Evolutionary conservation across 1,139 yeast genomes (phyloP).

Genomic region (Sugiyamaella japonica): DNA sequence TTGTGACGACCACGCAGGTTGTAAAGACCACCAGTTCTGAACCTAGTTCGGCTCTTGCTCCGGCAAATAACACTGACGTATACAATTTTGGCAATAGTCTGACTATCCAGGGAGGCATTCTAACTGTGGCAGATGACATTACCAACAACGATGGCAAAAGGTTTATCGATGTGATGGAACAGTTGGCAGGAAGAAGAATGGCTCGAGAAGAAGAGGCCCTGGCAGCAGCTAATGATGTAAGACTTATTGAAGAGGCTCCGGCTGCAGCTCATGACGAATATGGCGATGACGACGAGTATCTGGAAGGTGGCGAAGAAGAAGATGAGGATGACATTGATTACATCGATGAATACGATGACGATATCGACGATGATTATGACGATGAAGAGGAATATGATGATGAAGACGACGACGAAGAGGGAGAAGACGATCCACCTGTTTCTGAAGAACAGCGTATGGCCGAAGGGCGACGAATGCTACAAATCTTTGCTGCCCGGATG

Average conservation of each 20-base stretch:
- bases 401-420: slow-evolving; percentile 35
- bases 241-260: slow-evolving; percentile 38
- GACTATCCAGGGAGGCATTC: slow-evolving; percentile 47
- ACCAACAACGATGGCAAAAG: slow-evolving; percentile 71
- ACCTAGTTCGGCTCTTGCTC: neutral
- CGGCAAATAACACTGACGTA: slow-evolving; percentile 27
- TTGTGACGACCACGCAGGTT: neutral
- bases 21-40: neutral
- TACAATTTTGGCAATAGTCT: slow-evolving; percentile 41
- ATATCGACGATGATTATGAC: slow-evolving; percentile 32
- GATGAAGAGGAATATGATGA: slow-evolving; percentile 32
- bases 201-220: slow-evolving; percentile 50
- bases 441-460: slow-evolving; percentile 67
- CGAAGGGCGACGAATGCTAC: slow-evolving; percentile 75
- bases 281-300: slow-evolving; percentile 36
- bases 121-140: slow-evolving; percentile 75
- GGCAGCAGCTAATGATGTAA: slow-evolving; percentile 40
- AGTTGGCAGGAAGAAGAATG: slow-evolving; percentile 59
- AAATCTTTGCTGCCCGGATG: slow-evolving; percentile 71
- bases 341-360: slow-evolving; percentile 32
- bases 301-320: slow-evolving; percentile 40
- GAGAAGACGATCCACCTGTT: slow-evolving; percentile 42
- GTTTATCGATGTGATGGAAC: slow-evolving; percentile 76
- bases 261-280: slow-evolving; percentile 42
- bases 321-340: slow-evolving; percentile 32